Conservation (phyloP, 1,284 basidiomycete genomes). For the Boletellus deceptivus region DNA sequence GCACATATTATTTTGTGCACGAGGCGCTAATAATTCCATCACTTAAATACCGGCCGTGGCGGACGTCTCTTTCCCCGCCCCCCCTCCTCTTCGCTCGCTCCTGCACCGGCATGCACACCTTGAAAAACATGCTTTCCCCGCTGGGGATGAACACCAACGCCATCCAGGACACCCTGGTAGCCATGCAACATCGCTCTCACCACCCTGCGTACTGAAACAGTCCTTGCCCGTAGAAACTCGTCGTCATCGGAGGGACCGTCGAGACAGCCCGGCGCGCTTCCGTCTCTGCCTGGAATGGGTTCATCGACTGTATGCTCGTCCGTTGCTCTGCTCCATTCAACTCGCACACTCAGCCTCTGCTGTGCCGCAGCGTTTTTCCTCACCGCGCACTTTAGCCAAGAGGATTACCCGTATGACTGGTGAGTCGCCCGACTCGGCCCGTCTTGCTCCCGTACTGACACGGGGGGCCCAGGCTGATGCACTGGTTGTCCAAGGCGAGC, state of each 20-base stretch:
- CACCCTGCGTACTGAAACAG: slow-evolving; percentile 1
- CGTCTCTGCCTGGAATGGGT: slow-evolving; percentile 81
- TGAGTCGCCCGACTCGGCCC: slow-evolving; percentile 24
- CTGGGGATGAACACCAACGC: slow-evolving; percentile 55
- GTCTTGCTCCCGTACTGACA: slow-evolving; percentile 9
- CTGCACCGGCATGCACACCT: slow-evolving; percentile 48
- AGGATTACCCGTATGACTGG: slow-evolving; percentile 85
- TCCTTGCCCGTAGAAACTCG: slow-evolving; percentile 55
- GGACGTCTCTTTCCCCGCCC: slow-evolving; percentile 18
- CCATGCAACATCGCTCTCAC: slow-evolving; percentile 12
- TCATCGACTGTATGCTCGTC: slow-evolving; percentile 68
- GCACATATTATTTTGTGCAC: slow-evolving; percentile 30
- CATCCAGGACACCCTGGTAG: slow-evolving; percentile 62
- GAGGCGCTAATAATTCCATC: slow-evolving; percentile 29
- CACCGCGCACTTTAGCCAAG: slow-evolving; percentile 81
- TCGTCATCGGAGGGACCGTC: slow-evolving; percentile 76
- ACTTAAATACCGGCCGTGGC: slow-evolving; percentile 35
- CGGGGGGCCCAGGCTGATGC: slow-evolving; percentile 62
- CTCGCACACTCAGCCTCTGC: slow-evolving; percentile 6
- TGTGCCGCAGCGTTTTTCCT: slow-evolving; percentile 69
- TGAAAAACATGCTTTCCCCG: slow-evolving; percentile 62
- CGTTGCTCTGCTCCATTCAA: not conserved
- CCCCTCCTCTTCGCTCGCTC: slow-evolving; percentile 21
- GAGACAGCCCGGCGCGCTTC: slow-evolving; percentile 73
- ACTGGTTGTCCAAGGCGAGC: slow-evolving; percentile 75